Evolutionary conservation across 2,329 filamentous ascomycete genomes (phyloP).

Genomic region (Xylaria sp.): DNA sequence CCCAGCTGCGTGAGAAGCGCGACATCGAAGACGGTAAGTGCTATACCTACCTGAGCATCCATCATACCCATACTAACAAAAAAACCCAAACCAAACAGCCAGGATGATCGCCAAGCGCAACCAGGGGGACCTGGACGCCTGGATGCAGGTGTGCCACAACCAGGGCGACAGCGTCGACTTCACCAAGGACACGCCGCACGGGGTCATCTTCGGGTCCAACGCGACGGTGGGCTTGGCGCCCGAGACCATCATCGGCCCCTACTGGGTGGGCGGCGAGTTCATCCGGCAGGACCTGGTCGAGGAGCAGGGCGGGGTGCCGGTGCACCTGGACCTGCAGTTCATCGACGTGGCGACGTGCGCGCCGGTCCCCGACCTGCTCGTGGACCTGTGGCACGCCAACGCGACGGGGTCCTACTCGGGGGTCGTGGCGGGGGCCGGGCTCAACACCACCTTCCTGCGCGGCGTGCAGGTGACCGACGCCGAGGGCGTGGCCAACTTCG

Average conservation of each 20-base stretch:
- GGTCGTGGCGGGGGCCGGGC: slow-evolving; percentile 36
- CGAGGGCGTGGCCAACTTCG: slow-evolving; percentile 46
- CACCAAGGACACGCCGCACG: slow-evolving; percentile 20
- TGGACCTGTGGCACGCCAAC: slow-evolving; percentile 45
- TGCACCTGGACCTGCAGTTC: slow-evolving; percentile 42
- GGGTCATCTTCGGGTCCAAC: slow-evolving; percentile 26
- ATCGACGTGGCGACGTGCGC: slow-evolving; percentile 40
- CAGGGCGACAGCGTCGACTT: slow-evolving; percentile 22
- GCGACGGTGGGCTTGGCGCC: slow-evolving; percentile 28
- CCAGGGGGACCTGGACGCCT: slow-evolving; percentile 23
- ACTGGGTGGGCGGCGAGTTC: slow-evolving; percentile 37
- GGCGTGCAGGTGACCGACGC: slow-evolving; percentile 46
- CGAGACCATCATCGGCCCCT: slow-evolving; percentile 29
- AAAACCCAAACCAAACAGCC: slow-evolving; percentile 5
- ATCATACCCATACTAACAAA: neutral
- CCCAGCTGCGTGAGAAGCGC: slow-evolving; percentile 40
- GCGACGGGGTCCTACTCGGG: slow-evolving; percentile 46
- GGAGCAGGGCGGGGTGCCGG: slow-evolving; percentile 37
- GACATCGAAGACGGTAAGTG: slow-evolving; percentile 27
- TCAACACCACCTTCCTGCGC: slow-evolving; percentile 48
- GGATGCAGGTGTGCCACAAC: slow-evolving; percentile 27
- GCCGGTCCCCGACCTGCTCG: slow-evolving; percentile 35
- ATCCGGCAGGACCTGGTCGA: slow-evolving; percentile 41
- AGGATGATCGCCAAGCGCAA: slow-evolving; percentile 27
- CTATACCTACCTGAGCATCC: neutral